Conservation (phyloP, 306 rosid species). For the Cicer yamashitae region DNA sequence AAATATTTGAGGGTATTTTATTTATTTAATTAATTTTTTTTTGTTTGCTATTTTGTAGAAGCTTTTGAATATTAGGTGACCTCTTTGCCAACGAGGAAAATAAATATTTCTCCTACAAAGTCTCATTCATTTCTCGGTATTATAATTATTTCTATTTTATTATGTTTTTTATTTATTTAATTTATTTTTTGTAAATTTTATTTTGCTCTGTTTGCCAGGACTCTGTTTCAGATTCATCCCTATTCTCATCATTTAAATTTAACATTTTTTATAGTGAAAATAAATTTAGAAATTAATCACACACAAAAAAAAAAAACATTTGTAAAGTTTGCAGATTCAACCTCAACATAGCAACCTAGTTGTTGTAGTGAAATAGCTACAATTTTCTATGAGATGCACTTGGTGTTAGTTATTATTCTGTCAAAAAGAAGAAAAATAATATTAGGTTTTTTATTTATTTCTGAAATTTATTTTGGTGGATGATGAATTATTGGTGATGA, state of each 20-base stretch:
- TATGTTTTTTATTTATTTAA: neutral
- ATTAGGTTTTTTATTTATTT: neutral
- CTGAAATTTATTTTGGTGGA: constrained; percentile 9
- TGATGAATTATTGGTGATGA: constrained; percentile 20
- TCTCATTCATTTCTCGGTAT: constrained; percentile 22
- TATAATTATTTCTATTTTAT: neutral
- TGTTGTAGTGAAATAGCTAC: constrained; percentile 29
- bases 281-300: constrained; percentile 18
- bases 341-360: constrained; percentile 17
- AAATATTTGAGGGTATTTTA: constrained; percentile 21
- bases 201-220: constrained; percentile 28
- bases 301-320: neutral
- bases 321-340: constrained; percentile 6
- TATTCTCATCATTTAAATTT: neutral
- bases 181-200: neutral
- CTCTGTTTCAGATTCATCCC: constrained; percentile 34
- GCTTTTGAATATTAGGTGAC: constrained; percentile 28
- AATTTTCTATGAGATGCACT: constrained; percentile 41
- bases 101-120: neutral
- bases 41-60: neutral
- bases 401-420: constrained; percentile 28
- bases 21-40: neutral
- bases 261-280: neutral
- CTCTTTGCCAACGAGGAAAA: neutral
- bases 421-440: constrained; percentile 11